Base-by-base conservation (phyloP, 306 rosid genomes). In the Luffa aegyptiaca region DNA sequence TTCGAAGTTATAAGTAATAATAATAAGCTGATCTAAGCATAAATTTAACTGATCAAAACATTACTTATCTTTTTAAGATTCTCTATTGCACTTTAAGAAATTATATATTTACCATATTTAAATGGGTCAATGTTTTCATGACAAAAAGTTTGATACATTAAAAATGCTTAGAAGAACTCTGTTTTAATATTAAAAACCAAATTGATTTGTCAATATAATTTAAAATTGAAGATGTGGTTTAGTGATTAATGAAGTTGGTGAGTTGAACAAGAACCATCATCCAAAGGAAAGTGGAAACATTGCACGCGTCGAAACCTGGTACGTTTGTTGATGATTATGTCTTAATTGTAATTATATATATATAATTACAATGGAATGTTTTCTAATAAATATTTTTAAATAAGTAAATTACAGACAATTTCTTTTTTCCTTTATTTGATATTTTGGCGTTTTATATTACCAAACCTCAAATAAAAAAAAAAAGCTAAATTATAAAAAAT, bases 281-380 rank as follows among this genome's bases (percentile, higher is more conserved):
- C 14, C 3, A 35, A 35, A 6, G 21, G 26, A 39, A 66, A 18
- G 12, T 11, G 20, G 73, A 39, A 39, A 66, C 49, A 42, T 44
- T n/a, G 37, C 77, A 71, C 58, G 77, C 58, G 57, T 71, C 57
- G n/a, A 71, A 73, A 73, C 7, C 44, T 49, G 61, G 78, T 73
- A 73, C 78, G 61, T 26, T 8, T 14, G 2, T 7, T 8, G 26
- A 73, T 74, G 61, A 74, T 74, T 33, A 33, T 74, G 62, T 74
- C 45, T 8, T 74, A 51, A 48, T 73, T 48, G 12, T 31, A 73
- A 48, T 48, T 31, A 10, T 68, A 41, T 10, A 61, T 20, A 48
- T 48, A 6, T 37, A 17, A 41, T n/a, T 20, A 20, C 2, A 44
- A 42, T 13, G 76, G 76, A 70, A 70, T 70, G 56, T 70, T 44